Evolutionary conservation across 345 rosid genomes (phyloP), one percentile per base, ranked within the genome.

Genomic region (Aquilaria malaccensis): DNA sequence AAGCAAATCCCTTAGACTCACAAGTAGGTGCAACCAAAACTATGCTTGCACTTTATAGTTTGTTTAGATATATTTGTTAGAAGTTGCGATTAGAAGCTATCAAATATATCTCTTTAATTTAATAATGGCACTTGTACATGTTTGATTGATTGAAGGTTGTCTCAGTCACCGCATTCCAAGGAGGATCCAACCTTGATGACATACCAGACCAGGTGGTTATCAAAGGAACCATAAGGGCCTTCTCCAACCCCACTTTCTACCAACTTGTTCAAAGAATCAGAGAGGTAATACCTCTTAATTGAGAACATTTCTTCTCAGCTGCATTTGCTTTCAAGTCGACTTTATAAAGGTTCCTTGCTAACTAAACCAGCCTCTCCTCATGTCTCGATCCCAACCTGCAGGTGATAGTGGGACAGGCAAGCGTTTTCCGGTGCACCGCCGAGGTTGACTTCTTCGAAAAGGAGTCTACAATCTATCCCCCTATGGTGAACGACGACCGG

Each of bases 1-100:
- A 91, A 81, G 88, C 94, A 4, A 84, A 84, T 60, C 97, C 97
- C 29, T 59, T 91, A 22, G 97, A 91, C 31, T 75, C 97, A 6
- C 95, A 87, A 81, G 97, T 86, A 7, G 32, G 53, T 66, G 30
- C 43, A 11, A 5, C 5, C 43, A 53, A 22, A 22, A 22, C 22
- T 22, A 22, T 22, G 22, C 22, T 22, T 22, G 22, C 22, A 22
- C 22, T 22, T 22, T 22, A 22, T 22, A 22, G 22, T 22, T 22
- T 22, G 22, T 22, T 22, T 22, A 22, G 0, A 22, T 22, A 22
- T 22, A 22, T 22, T 22, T 22, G 22, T 22, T 22, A 22, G 22
- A 22, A 22, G 22, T 1, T 22, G 22, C 22, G 22, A 22, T 22
- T 22, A 22, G 22, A 22, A 22, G 22, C 22, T 22, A 22, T 22